Evolutionary conservation across 2,329 filamentous ascomycete species (phyloP).

Genomic region (Sporothrix brasiliensis): DNA sequence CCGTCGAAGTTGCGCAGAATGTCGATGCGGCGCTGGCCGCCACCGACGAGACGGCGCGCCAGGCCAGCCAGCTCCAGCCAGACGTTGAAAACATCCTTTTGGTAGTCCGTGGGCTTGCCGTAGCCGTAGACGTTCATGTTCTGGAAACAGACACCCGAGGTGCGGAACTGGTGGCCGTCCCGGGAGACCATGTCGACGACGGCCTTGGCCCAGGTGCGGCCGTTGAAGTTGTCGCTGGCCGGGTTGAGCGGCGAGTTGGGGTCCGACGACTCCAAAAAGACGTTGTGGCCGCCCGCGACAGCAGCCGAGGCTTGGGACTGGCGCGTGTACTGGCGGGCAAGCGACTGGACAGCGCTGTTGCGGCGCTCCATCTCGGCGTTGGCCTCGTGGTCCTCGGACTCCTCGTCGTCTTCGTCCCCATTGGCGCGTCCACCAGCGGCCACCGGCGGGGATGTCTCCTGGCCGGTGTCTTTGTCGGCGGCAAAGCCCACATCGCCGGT

Average conservation of each 20-base stretch:
- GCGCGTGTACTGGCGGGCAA: slow-evolving; percentile 56
- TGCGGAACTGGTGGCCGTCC: slow-evolving; percentile 60
- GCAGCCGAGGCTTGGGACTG: slow-evolving; percentile 46
- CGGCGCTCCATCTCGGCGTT: slow-evolving; percentile 55
- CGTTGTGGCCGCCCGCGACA: slow-evolving; percentile 46
- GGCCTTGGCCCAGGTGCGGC: slow-evolving; percentile 62
- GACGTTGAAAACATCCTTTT: slow-evolving; percentile 67
- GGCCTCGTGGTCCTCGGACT: slow-evolving; percentile 45
- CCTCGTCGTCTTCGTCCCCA: slow-evolving; percentile 39
- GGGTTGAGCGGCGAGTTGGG: slow-evolving; percentile 54
- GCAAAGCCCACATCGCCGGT: slow-evolving; percentile 40
- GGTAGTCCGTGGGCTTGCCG: slow-evolving; percentile 69
- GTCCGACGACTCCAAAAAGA: slow-evolving; percentile 50
- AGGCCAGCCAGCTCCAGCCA: slow-evolving; percentile 55
- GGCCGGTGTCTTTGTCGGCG: slow-evolving; percentile 40
- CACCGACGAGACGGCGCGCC: slow-evolving; percentile 55
- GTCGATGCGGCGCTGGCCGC: slow-evolving; percentile 62
- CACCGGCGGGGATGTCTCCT: slow-evolving; percentile 28
- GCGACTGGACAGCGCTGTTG: slow-evolving; percentile 56
- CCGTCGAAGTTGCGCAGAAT: slow-evolving; percentile 71
- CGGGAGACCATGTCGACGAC: slow-evolving; percentile 56
- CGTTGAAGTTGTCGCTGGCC: slow-evolving; percentile 53
- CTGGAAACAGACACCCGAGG: slow-evolving; percentile 66
- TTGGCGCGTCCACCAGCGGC: slow-evolving; percentile 27
- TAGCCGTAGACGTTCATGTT: slow-evolving; percentile 70